A percentile compares a stretch with the other conserved stretches of the same genome.
phyloP scores from a whole-genome alignment of 2,329 filamentous ascomycete species.

The Daldinia eschscholtzii region DNA sequence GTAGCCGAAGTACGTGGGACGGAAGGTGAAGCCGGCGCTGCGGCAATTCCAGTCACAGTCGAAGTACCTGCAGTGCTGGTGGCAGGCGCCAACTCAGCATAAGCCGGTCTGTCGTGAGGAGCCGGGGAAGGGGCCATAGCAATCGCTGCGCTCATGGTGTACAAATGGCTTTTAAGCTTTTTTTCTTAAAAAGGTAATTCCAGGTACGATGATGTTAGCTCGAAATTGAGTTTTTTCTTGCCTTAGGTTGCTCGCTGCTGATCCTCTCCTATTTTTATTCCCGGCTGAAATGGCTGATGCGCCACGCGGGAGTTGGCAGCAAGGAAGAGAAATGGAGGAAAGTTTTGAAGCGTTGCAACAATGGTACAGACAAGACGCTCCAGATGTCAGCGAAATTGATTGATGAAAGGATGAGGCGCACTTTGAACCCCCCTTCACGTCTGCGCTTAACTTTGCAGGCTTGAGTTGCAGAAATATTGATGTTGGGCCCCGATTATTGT shows the following conservation, averaged over 20 bases:
- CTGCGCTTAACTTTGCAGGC: conserved; percentile 34
- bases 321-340: conserved; percentile 41
- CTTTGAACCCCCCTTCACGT: conserved; percentile 35
- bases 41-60: conserved; percentile 51
- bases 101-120: conserved; percentile 73
- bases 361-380: conserved; percentile 43
- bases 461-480: conserved; percentile 41
- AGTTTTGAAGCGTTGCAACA: conserved; percentile 43
- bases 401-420: conserved; percentile 41
- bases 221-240: conserved; percentile 34
- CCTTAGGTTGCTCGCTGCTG: conserved; percentile 39
- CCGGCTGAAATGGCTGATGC: conserved; percentile 50
- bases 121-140: conserved; percentile 77
- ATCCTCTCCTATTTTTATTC: conserved; percentile 47
- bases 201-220: conserved; percentile 40
- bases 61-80: conserved; percentile 51
- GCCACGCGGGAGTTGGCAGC: conserved; percentile 45
- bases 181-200: conserved; percentile 40
- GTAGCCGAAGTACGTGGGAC: conserved; percentile 57
- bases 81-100: conserved; percentile 63
- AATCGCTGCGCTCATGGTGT: conserved; percentile 75
- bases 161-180: conserved; percentile 22
- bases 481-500: conserved; percentile 43
- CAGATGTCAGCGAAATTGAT: conserved; percentile 41
- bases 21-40: conserved; percentile 57